A percentile compares a stretch with the other conserved stretches of the same genome.
Evolutionary conservation across 176 grass and related monocot species (phyloP).

Genomic region (Phyllostachys edulis): DNA sequence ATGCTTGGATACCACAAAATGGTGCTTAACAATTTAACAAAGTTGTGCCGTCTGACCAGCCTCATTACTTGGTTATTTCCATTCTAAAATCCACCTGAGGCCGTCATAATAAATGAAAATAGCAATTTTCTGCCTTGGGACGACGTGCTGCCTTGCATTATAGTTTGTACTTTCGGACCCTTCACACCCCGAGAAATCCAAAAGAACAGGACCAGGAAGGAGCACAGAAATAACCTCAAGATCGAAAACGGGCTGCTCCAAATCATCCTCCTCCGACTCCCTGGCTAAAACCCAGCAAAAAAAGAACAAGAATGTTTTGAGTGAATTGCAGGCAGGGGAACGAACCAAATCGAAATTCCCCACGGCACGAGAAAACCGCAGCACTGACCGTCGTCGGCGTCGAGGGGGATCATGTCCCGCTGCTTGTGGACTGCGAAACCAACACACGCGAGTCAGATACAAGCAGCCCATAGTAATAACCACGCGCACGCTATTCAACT

Average conservation of each 20-base stretch:
- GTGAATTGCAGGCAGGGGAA: background rate
- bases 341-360: background rate
- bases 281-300: constrained; percentile 18
- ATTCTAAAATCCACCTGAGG: background rate
- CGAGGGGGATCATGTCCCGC: constrained; percentile 69
- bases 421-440: constrained; percentile 74
- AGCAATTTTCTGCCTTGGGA: background rate
- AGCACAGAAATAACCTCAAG: constrained; percentile 43
- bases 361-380: background rate
- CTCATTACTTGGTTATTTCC: background rate
- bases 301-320: background rate
- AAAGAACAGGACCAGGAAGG: background rate
- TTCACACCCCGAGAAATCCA: background rate
- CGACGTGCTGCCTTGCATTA: background rate
- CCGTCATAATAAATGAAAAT: background rate
- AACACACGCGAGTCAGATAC: background rate
- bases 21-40: background rate
- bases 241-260: constrained; percentile 67
- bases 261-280: constrained; percentile 63
- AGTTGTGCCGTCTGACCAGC: background rate
- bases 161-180: background rate
- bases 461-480: background rate
- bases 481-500: background rate
- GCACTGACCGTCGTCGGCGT: constrained; percentile 46
- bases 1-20: background rate